A percentile compares a stretch with the other conserved stretches of the same genome.
phyloP scores from a whole-genome alignment of 2,329 filamentous ascomycete genomes.

The Plenodomus tracheiphilus region DNA sequence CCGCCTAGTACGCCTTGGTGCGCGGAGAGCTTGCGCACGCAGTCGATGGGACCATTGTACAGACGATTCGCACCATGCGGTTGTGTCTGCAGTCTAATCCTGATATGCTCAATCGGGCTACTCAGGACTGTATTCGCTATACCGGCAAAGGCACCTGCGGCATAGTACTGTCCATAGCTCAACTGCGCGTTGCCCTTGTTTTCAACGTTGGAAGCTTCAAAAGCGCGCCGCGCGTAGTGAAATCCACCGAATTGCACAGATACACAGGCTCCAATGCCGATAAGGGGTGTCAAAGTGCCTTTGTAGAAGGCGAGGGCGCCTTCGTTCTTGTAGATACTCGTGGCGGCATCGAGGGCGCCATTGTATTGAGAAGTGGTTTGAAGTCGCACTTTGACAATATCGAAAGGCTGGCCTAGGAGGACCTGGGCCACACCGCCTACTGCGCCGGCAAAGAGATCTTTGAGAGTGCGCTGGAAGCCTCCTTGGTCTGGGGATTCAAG shows the following conservation, averaged over 20 bases:
- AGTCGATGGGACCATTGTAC: slow-evolving; percentile 86
- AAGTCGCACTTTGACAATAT: slow-evolving; percentile 83
- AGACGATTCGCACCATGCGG: slow-evolving; percentile 80
- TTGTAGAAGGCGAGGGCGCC: slow-evolving; percentile 96
- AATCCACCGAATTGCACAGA: slow-evolving; percentile 99
- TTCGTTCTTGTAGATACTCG: slow-evolving; percentile 83
- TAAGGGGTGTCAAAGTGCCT: slow-evolving; percentile 88
- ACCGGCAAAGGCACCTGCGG: slow-evolving; percentile 88
- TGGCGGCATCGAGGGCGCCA: slow-evolving; percentile 77
- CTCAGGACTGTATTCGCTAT: slow-evolving; percentile 87
- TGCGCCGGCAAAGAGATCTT: slow-evolving; percentile 90
- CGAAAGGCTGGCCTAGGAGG: slow-evolving; percentile 76
- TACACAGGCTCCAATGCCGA: slow-evolving; percentile 92
- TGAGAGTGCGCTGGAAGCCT: slow-evolving; percentile 58
- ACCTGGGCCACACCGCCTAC: slow-evolving; percentile 93
- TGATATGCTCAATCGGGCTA: slow-evolving; percentile 92
- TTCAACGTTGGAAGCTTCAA: slow-evolving; percentile 71
- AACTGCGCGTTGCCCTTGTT: slow-evolving; percentile 56
- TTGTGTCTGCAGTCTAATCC: slow-evolving; percentile 94
- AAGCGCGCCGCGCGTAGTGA: slow-evolving; percentile 83
- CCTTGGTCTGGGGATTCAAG: slow-evolving; percentile 42
- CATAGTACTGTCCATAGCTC: slow-evolving; percentile 84
- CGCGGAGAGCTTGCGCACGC: slow-evolving; percentile 77
- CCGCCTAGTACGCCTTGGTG: slow-evolving; percentile 71
- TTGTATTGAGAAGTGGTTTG: slow-evolving; percentile 85